A percentile compares a stretch with the other conserved stretches of the same genome.
Evolutionary conservation across 805 yeast species (phyloP).

Genomic region (Komagataella populi): DNA sequence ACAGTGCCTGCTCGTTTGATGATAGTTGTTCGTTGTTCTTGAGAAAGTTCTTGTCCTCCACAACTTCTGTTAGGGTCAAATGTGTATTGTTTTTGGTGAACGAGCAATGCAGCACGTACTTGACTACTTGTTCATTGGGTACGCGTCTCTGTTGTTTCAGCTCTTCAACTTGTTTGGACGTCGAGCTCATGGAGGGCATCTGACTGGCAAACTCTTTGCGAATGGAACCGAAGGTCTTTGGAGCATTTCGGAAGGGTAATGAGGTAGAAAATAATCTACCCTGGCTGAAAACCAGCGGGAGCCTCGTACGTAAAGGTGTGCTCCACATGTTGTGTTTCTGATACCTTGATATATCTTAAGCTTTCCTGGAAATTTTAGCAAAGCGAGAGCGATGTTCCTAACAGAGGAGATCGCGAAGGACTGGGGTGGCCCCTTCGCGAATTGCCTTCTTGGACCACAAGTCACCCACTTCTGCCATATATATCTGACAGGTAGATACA

Average conservation of each 20-base stretch:
- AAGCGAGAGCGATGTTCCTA: neutral
- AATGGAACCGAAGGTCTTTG: conserved; percentile 14
- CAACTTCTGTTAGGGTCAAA: conserved; percentile 59
- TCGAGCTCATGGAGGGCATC: conserved; percentile 2
- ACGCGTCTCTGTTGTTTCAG: conserved; percentile 2
- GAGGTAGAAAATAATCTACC: neutral
- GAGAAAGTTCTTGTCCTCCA: conserved; percentile 47
- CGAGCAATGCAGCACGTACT: conserved; percentile 61
- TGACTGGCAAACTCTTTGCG: conserved; percentile 3
- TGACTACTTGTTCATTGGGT: conserved; percentile 23
- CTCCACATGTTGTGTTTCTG: neutral
- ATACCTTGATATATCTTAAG: neutral
- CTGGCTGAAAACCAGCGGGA: neutral
- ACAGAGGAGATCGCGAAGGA: neutral
- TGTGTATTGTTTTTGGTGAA: conserved; percentile 79
- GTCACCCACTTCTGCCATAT: neutral
- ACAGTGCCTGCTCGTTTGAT: conserved; percentile 59
- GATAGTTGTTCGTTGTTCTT: conserved; percentile 40
- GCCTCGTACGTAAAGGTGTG: neutral
- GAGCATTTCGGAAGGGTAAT: neutral
- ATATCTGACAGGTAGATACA: neutral
- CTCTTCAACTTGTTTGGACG: neutral
- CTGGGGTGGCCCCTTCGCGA: neutral
- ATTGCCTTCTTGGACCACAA: neutral
- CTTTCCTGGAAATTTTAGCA: neutral